Evolutionary conservation across 2,329 filamentous ascomycete species (phyloP).

Genomic region (Botrytis fragariae): DNA sequence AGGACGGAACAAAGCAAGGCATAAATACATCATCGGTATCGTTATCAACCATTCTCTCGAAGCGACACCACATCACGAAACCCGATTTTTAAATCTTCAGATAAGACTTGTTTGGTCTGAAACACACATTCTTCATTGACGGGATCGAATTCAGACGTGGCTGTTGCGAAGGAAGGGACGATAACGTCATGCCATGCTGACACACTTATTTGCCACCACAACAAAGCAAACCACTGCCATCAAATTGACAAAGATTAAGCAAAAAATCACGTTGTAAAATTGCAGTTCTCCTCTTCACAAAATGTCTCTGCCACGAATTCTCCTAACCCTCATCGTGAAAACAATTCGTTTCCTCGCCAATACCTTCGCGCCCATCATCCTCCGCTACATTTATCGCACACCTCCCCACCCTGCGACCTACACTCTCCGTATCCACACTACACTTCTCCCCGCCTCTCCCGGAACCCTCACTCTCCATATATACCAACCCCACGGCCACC

Average conservation of each 20-base stretch:
- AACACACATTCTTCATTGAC: background rate
- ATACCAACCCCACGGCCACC: constrained; percentile 3
- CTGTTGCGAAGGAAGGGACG: background rate
- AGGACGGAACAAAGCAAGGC: background rate
- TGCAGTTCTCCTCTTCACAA: background rate
- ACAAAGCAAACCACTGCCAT: background rate
- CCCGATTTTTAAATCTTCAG: background rate
- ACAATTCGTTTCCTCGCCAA: constrained; percentile 11
- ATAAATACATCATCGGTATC: background rate
- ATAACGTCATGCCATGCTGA: background rate
- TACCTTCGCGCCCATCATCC: constrained; percentile 6
- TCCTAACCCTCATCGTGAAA: constrained; percentile 12
- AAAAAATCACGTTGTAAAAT: background rate
- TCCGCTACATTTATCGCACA: constrained; percentile 1
- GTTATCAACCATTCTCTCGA: background rate
- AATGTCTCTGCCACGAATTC: constrained; percentile 13
- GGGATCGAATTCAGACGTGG: background rate
- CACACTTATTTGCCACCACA: background rate
- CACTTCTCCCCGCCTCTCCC: background rate
- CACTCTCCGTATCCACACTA: background rate
- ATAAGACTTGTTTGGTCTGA: background rate
- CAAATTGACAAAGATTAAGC: background rate
- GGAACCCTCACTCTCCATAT: constrained; percentile 5
- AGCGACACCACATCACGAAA: background rate
- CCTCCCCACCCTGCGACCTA: constrained; percentile 1